These are phyloP conservation scores for Heimioporus sp. DNA, from an alignment of 768 basidiomycete genomes.

Conservation along the genomic window DNA sequence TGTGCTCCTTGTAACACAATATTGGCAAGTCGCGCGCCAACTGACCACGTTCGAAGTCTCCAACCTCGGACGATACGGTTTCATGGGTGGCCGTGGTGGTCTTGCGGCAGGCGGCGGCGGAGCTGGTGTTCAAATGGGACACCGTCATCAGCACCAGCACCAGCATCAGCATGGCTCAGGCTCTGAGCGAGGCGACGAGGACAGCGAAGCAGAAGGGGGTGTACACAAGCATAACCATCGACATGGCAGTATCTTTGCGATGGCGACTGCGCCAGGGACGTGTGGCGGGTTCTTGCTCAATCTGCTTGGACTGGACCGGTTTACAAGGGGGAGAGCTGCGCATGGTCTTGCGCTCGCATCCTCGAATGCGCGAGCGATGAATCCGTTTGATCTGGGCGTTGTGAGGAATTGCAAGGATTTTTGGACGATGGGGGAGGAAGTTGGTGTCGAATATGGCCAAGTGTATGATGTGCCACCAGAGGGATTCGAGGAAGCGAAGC, in stretches of 20 bases:
- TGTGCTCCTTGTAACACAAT: conserved; percentile 80
- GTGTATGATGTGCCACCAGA: conserved; percentile 88
- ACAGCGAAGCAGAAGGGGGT: conserved; percentile 33
- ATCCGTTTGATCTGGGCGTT: conserved; percentile 89
- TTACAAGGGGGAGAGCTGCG: conserved; percentile 87
- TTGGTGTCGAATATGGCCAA: conserved; percentile 88
- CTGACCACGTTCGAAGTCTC: conserved; percentile 96
- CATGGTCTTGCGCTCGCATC: conserved; percentile 76
- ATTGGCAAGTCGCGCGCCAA: conserved; percentile 90
- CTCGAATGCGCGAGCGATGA: conserved; percentile 57
- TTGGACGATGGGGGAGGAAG: conserved; percentile 81
- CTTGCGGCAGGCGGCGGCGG: conserved; percentile 55
- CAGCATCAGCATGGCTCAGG: conserved; percentile 24
- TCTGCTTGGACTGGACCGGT: conserved; percentile 89
- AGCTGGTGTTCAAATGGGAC: conserved; percentile 73
- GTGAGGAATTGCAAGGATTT: conserved; percentile 87
- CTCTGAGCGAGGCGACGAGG: conserved; percentile 49
- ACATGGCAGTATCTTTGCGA: conserved; percentile 37
- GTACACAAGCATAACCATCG: conserved; percentile 45
- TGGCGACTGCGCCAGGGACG: conserved; percentile 31
- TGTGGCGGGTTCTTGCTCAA: conserved; percentile 73
- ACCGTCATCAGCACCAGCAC: conserved; percentile 45
- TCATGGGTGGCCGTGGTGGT: conserved; percentile 90
- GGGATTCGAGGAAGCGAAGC: conserved; percentile 77
- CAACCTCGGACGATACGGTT: conserved; percentile 93